These are phyloP conservation scores for Ulota crispa DNA, from an alignment of 225 moss, liverwort and hornwort genomes.

Conservation along the genomic window DNA sequence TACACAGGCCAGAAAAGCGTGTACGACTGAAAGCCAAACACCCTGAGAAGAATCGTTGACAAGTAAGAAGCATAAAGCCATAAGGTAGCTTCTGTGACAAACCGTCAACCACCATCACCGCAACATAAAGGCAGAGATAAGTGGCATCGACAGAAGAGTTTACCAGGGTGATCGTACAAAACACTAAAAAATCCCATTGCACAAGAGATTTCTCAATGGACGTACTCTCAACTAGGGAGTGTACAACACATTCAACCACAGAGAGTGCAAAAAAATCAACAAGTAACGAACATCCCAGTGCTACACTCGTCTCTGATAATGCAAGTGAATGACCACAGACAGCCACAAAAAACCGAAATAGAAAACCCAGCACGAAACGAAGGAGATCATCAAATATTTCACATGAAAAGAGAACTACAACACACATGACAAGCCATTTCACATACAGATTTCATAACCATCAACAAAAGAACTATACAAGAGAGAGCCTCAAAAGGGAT, in stretches of 20 bases:
- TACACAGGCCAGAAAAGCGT: background rate
- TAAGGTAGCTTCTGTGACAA: background rate
- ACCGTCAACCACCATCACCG: background rate
- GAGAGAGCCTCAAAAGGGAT: background rate
- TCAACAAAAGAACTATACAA: background rate
- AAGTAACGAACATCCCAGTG: background rate
- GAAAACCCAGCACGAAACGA: background rate
- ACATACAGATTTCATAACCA: background rate
- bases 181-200: background rate
- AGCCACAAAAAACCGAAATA: background rate
- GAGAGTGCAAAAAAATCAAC: background rate
- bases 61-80: background rate
- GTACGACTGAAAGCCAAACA: background rate
- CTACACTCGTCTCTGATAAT: background rate
- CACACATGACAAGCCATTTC: background rate
- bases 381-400: background rate
- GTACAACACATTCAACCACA: background rate
- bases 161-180: background rate
- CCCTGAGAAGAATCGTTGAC: background rate
- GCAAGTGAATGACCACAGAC: background rate
- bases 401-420: too few relatives aligned
- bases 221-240: background rate
- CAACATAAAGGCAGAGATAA: background rate
- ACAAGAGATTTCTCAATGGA: background rate
- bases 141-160: background rate